phyloP scores from a whole-genome alignment of 805 yeast genomes.

The Saccharomyces mikatae region DNA sequence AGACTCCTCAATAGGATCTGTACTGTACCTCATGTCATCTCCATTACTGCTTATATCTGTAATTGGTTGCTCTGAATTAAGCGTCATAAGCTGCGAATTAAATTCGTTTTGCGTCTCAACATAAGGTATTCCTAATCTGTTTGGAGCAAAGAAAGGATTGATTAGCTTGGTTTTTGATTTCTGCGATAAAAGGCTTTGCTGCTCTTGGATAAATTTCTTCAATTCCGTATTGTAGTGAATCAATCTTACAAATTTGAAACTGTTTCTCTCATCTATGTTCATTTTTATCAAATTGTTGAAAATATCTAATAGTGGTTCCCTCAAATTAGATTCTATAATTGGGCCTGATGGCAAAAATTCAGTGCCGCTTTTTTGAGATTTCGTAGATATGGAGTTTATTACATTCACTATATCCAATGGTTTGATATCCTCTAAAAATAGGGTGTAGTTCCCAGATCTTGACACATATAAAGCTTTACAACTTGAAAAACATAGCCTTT shows the following conservation, averaged over 20 bases:
- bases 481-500: slow-evolving; percentile 15
- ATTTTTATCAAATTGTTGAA: slow-evolving; percentile 15
- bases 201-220: slow-evolving; percentile 8
- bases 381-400: background rate
- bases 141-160: background rate
- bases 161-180: background rate
- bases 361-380: background rate
- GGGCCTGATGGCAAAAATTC: background rate
- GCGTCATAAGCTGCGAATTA: slow-evolving; percentile 7
- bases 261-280: slow-evolving; percentile 7
- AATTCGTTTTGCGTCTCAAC: slow-evolving; percentile 10
- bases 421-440: slow-evolving; percentile 9
- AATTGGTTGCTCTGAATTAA: background rate
- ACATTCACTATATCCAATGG: slow-evolving; percentile 9
- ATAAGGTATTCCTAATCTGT: background rate
- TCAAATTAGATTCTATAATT: background rate
- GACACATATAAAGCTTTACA: slow-evolving; percentile 12
- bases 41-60: background rate
- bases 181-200: slow-evolving; percentile 1
- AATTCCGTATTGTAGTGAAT: slow-evolving; percentile 8
- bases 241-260: slow-evolving; percentile 18
- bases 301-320: slow-evolving; percentile 3
- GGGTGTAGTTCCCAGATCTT: slow-evolving; percentile 2
- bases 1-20: slow-evolving; percentile 6
- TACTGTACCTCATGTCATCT: background rate